Conservation (phyloP, 1,284 basidiomycete genomes). For the Puccinia hordei region DNA sequence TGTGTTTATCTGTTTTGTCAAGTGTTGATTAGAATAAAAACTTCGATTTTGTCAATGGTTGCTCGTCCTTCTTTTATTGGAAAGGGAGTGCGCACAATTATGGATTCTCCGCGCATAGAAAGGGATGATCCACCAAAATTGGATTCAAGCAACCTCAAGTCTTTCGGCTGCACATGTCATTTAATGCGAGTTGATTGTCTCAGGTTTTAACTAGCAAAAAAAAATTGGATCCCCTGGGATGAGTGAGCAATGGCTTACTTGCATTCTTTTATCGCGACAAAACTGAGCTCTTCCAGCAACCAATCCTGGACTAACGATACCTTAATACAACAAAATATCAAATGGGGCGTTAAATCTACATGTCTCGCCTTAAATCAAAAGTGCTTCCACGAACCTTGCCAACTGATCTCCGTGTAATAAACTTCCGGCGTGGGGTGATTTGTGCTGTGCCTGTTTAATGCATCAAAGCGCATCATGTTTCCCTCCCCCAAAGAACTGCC, state of each 20-base stretch:
- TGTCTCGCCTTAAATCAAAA: neutral
- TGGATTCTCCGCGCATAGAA: neutral
- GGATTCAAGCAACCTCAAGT: slow-evolving; percentile 25
- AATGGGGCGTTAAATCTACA: neutral
- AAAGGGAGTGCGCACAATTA: neutral
- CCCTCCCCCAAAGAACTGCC: neutral
- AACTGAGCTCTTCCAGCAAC: slow-evolving; percentile 10
- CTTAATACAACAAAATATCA: neutral
- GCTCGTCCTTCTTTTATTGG: neutral
- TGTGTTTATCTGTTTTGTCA: neutral
- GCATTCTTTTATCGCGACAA: slow-evolving; percentile 21
- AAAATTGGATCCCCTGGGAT: neutral
- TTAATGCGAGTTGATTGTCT: neutral
- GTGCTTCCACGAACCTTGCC: slow-evolving; percentile 9
- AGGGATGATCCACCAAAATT: neutral
- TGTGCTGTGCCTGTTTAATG: neutral
- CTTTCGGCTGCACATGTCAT: slow-evolving; percentile 6
- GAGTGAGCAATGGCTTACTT: neutral
- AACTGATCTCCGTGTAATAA: slow-evolving; percentile 32
- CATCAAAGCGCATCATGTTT: neutral
- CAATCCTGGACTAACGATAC: neutral
- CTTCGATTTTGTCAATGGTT: slow-evolving; percentile 1
- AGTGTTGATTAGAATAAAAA: neutral
- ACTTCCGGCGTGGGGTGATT: neutral
- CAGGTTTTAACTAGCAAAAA: neutral